These are phyloP conservation scores for Pythium phragmitis DNA, from an alignment of 352 stramenopile genomes.

Conservation along the genomic window DNA sequence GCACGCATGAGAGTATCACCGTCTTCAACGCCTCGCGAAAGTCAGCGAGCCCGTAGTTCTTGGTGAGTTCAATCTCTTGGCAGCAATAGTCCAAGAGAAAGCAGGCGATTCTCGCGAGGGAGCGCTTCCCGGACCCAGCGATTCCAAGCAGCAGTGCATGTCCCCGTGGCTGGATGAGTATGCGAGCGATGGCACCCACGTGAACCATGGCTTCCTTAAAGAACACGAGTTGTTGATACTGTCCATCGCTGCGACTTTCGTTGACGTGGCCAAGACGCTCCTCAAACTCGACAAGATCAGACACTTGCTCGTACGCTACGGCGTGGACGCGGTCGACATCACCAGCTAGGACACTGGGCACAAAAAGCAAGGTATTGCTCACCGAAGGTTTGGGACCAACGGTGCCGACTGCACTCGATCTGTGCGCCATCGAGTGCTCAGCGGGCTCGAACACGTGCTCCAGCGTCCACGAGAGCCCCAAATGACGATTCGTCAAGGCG, in stretches of 20 bases:
- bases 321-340: constrained; percentile 12
- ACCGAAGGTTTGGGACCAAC: neutral
- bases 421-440: neutral
- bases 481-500: constrained; percentile 50
- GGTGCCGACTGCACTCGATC: neutral
- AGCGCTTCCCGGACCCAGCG: constrained; percentile 83
- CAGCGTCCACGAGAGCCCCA: constrained; percentile 65
- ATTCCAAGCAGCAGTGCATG: constrained; percentile 89
- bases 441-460: constrained; percentile 35
- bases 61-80: constrained; percentile 85
- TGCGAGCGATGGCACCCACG: constrained; percentile 77
- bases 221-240: constrained; percentile 52
- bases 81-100: constrained; percentile 75
- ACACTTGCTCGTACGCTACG: constrained; percentile 60
- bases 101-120: constrained; percentile 66
- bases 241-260: constrained; percentile 37
- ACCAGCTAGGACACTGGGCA: neutral
- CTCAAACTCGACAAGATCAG: constrained; percentile 63
- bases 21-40: constrained; percentile 89
- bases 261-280: constrained; percentile 49
- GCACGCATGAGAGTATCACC: constrained; percentile 45
- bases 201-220: constrained; percentile 87
- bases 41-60: constrained; percentile 80
- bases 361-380: constrained; percentile 6
- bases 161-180: constrained; percentile 82